Conservation (phyloP, 1,284 basidiomycete genomes). For the Hemileia vastatrix region DNA sequence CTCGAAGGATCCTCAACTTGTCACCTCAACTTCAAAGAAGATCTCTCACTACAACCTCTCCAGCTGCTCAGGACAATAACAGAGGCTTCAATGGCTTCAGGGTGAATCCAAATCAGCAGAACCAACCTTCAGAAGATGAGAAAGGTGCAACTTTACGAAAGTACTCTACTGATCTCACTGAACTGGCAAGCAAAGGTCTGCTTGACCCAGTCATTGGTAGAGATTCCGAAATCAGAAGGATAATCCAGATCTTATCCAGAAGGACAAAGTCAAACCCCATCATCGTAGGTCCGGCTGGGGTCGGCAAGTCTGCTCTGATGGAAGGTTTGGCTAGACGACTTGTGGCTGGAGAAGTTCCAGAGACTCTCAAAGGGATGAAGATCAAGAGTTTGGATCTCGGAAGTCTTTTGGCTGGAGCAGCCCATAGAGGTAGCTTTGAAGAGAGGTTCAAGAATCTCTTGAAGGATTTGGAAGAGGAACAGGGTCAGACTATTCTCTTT, state of each 20-base stretch:
- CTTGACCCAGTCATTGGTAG: constrained; percentile 34
- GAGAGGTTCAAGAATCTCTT: constrained; percentile 18
- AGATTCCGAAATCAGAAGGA: constrained; percentile 30
- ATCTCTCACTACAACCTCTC: not conserved
- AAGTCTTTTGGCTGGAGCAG: constrained; percentile 8
- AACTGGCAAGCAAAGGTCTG: constrained; percentile 30
- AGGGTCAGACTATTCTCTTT: constrained; percentile 15
- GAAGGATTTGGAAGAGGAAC: constrained; percentile 12
- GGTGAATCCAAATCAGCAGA: not conserved
- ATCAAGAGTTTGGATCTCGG: constrained; percentile 22
- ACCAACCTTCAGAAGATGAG: not conserved
- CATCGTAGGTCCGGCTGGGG: constrained; percentile 30
- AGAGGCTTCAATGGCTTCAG: not conserved
- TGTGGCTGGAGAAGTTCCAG: constrained; percentile 31
- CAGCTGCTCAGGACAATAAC: not conserved
- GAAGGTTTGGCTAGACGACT: constrained; percentile 33
- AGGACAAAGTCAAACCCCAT: constrained; percentile 34
- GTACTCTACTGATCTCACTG: constrained; percentile 30
- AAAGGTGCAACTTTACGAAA: constrained; percentile 11
- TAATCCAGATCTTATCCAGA: constrained; percentile 28
- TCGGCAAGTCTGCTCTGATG: constrained; percentile 33
- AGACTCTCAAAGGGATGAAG: constrained; percentile 29
- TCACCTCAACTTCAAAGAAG: too few species aligned
- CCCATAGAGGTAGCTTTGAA: constrained; percentile 7
- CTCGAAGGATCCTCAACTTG: too few species aligned